These are phyloP conservation scores for Silene coronaria DNA, from an alignment of 179 eudicot species.

Conservation along the genomic window DNA sequence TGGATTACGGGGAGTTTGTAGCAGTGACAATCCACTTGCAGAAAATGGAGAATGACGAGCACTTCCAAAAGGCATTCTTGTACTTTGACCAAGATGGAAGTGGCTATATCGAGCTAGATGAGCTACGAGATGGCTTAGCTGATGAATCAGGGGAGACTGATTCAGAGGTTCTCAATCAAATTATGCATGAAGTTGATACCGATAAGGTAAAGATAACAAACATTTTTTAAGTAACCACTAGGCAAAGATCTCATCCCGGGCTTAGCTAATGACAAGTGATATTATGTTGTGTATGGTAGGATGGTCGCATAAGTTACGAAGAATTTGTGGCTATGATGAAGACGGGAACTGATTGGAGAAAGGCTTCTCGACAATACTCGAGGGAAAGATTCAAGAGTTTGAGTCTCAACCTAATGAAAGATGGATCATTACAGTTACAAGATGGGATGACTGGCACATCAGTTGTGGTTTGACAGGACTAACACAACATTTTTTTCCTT, in stretches of 20 bases:
- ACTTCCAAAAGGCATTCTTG: constrained; percentile 73
- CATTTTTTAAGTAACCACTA: neutral
- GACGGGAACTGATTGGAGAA: constrained; percentile 95
- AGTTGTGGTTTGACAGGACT: constrained; percentile 38
- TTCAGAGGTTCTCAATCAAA: constrained; percentile 54
- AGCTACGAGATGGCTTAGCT: constrained; percentile 68
- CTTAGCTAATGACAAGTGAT: constrained; percentile 6
- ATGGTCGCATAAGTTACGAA: constrained; percentile 77
- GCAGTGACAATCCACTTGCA: constrained; percentile 93
- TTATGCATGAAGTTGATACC: constrained; percentile 86
- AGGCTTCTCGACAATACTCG: constrained; percentile 89
- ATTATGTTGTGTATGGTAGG: constrained; percentile 33
- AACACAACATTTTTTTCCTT: neutral
- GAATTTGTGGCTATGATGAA: constrained; percentile 97
- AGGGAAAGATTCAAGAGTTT: constrained; percentile 86
- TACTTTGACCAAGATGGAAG: constrained; percentile 83
- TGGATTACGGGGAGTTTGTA: constrained; percentile 94
- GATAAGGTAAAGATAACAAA: constrained; percentile 49
- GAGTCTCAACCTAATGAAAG: constrained; percentile 83
- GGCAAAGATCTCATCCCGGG: neutral
- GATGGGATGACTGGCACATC: constrained; percentile 68
- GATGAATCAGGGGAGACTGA: constrained; percentile 75
- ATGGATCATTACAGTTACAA: constrained; percentile 77
- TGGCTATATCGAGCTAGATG: constrained; percentile 82
- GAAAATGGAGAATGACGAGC: constrained; percentile 93